Conservation (phyloP, 192 early-diverging fungal genomes). For the Backusella macrospora region DNA sequence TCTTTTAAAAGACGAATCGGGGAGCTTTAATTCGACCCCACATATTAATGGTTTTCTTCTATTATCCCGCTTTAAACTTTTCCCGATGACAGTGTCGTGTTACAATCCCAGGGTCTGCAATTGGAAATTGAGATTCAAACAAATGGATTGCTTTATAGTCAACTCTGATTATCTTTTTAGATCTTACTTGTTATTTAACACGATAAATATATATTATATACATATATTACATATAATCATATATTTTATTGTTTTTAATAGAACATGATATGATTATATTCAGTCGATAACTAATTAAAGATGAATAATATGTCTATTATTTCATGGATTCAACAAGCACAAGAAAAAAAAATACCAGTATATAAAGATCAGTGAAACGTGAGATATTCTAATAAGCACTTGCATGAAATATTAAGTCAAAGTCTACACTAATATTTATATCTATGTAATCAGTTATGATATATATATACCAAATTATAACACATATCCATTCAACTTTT, state of each 20-base stretch:
- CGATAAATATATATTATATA: too few relatives aligned
- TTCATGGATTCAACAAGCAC: too few relatives aligned
- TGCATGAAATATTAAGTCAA: not conserved
- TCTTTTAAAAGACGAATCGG: not conserved
- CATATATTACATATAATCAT: too few relatives aligned
- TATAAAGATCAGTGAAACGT: not conserved
- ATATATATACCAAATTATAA: too few relatives aligned
- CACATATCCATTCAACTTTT: too few relatives aligned
- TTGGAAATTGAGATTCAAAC: not conserved
- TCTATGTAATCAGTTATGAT: too few relatives aligned
- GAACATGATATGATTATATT: too few relatives aligned
- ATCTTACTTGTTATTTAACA: not conserved
- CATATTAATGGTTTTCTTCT: constrained; percentile 9
- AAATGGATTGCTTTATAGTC: not conserved
- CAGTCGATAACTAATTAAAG: too few relatives aligned
- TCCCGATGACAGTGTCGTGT: not conserved
- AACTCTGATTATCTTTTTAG: not conserved
- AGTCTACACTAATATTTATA: too few relatives aligned
- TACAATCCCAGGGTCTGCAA: constrained; percentile 2
- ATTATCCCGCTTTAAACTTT: not conserved
- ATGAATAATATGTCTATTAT: too few relatives aligned
- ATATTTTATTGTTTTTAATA: too few relatives aligned
- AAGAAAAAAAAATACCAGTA: too few relatives aligned
- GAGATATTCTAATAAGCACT: not conserved
- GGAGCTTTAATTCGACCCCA: not conserved